phyloP scores from a whole-genome alignment of 805 yeast species.

The Hanseniaspora hatyaiensis region DNA sequence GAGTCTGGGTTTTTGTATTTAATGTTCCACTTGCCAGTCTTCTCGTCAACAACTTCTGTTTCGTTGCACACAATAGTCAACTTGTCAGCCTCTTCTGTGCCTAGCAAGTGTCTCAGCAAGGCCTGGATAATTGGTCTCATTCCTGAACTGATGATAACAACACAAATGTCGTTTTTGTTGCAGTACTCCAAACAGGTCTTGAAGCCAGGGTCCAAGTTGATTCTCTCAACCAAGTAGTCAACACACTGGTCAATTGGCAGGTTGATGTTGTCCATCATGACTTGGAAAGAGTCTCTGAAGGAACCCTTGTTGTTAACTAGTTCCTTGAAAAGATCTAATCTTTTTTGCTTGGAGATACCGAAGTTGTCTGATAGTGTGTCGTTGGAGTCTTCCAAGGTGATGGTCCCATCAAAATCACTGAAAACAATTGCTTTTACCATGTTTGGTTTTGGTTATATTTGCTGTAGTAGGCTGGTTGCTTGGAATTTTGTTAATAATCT shows the following conservation, averaged over 20 bases:
- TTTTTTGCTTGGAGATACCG: constrained; percentile 67
- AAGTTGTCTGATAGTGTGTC: constrained; percentile 79
- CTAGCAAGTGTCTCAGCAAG: constrained; percentile 60
- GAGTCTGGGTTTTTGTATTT: constrained; percentile 67
- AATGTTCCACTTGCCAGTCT: constrained; percentile 59
- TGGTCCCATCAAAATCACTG: constrained; percentile 98
- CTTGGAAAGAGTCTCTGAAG: constrained; percentile 72
- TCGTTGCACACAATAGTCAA: constrained; percentile 77
- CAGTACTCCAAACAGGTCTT: constrained; percentile 73
- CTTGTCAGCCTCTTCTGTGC: constrained; percentile 42
- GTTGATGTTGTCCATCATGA: constrained; percentile 70
- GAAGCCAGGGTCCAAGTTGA: constrained; percentile 85
- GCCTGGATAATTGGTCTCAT: constrained; percentile 87
- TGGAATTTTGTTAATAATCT: neutral
- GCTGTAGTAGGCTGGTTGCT: neutral
- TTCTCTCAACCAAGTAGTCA: constrained; percentile 49
- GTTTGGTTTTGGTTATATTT: neutral
- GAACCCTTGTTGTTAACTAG: constrained; percentile 56
- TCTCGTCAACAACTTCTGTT: constrained; percentile 38
- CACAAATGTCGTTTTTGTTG: constrained; percentile 56
- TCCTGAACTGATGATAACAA: constrained; percentile 81
- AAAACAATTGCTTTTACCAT: constrained; percentile 65
- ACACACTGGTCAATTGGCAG: constrained; percentile 76
- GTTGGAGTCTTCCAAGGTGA: constrained; percentile 88
- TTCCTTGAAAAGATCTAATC: constrained; percentile 57